Evolutionary conservation across 2,329 filamentous ascomycete genomes (phyloP), one percentile per base, ranked within the genome.

Genomic region (Arthrobotrys sinensis): DNA sequence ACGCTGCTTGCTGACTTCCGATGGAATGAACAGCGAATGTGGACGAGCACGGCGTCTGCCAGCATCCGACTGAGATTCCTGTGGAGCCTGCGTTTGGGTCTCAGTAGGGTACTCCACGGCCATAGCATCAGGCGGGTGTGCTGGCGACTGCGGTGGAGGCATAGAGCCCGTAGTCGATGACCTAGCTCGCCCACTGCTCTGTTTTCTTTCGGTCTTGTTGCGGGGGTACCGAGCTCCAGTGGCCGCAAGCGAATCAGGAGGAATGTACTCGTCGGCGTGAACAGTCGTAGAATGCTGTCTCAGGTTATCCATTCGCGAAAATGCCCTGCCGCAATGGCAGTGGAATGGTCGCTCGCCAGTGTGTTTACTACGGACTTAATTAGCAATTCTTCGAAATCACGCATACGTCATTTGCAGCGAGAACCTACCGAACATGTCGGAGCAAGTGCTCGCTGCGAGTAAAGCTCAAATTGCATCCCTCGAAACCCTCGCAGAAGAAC

Each of bases 261-360:
- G 96, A 38, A 99, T 99, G 72, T 97, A 94, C 84, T 98, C 96
- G 84, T 98, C 97, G 73, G 97, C 92, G 84, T 99, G 96, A 0
- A 99, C 96, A 0, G 96, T 98, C 84, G 97, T 94, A 52, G 96
- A 96, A 87, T 99, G 96, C 83, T 99, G 96, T 76, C 96, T 90
- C 64, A 99, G 86, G 83, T 99, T 99, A 84, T 99, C 95, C 53
- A 98, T 88, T 60, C 95, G 90, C 8, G 96, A 98, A 84, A 99
- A 99, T 69, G 94, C 90, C 63, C 96, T 90, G 1, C 92, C 93
- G 85, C 96, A 99, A 84, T 98, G 96, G 81, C 96, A 99, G 84
- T 96, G 92, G 82, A 98, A 99, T 0, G 96, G 96, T 32, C 96
- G 91, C 86, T 99, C 96, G 66, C 96, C 96, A 0, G 96, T 99